These are phyloP conservation scores for Diaporthe sp. DNA, from an alignment of 2,329 filamentous ascomycete species.

Conservation along the genomic window DNA sequence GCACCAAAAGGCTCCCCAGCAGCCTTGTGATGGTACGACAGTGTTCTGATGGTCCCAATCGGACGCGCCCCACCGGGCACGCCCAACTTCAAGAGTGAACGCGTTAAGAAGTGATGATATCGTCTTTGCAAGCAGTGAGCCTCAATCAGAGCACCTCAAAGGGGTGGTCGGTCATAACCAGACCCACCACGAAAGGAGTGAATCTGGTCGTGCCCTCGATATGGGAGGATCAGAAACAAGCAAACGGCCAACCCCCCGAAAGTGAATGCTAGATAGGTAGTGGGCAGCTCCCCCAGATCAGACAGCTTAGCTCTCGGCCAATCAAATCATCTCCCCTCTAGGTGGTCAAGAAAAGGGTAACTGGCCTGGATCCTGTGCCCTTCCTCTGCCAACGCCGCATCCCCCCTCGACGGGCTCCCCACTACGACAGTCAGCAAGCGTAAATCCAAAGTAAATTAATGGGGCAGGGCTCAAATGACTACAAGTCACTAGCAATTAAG, in stretches of 20 bases:
- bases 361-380: not conserved
- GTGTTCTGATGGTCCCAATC: conserved; percentile 32
- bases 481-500: not conserved
- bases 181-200: not conserved
- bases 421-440: too few relatives aligned
- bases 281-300: not conserved
- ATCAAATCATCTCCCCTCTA: not conserved
- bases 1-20: conserved; percentile 31
- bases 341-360: not conserved
- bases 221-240: not conserved
- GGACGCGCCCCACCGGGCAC: not conserved
- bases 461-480: not conserved
- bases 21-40: conserved; percentile 11
- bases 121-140: conserved; percentile 37
- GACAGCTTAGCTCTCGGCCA: not conserved
- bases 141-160: conserved; percentile 32
- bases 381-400: not conserved
- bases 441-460: not conserved
- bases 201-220: conserved; percentile 9
- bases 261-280: not conserved
- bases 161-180: conserved; percentile 22
- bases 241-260: too few relatives aligned
- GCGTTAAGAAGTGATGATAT: conserved; percentile 28
- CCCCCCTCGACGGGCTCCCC: too few relatives aligned
- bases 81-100: not conserved